A percentile compares a stretch with the other conserved stretches of the same genome.
phyloP scores from a whole-genome alignment of 139 green algal species.

The Eudorina sp. region DNA sequence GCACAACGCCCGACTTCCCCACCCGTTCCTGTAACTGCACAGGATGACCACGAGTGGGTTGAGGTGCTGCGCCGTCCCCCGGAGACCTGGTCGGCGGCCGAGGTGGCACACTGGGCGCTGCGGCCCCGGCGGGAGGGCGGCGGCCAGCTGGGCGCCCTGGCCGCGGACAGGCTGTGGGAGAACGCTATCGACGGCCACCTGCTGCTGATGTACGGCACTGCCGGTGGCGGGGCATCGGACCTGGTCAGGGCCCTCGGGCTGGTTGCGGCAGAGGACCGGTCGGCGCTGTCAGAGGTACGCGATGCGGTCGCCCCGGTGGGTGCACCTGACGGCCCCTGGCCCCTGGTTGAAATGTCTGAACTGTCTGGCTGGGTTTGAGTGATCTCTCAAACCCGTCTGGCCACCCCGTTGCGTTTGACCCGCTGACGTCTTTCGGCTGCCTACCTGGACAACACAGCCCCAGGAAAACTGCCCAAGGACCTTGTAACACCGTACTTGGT shows the following conservation, averaged over 20 bases:
- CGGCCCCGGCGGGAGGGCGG: slow-evolving; percentile 8
- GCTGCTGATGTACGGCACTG: slow-evolving; percentile 2
- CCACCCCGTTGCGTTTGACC: too few species aligned
- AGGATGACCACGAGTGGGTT: slow-evolving; percentile 30
- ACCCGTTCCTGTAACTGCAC: too few species aligned
- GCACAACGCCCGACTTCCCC: too few species aligned
- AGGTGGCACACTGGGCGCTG: slow-evolving; percentile 39
- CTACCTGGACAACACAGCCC: too few species aligned
- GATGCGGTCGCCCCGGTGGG: too few species aligned
- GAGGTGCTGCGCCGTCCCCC: slow-evolving; percentile 29
- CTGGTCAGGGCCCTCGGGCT: not conserved
- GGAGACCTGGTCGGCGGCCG: not conserved
- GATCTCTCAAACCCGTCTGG: too few species aligned
- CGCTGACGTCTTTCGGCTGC: too few species aligned
- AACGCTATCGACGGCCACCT: slow-evolving; percentile 36
- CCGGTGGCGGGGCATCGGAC: not conserved
- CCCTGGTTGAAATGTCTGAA: too few species aligned
- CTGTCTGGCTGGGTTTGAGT: too few species aligned
- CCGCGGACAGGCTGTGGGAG: slow-evolving; percentile 20
- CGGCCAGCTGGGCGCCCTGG: not conserved
- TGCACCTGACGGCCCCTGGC: too few species aligned
- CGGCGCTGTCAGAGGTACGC: not conserved
- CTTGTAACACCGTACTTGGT: too few species aligned
- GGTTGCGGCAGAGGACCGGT: not conserved
- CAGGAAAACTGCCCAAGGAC: too few species aligned